phyloP scores from a whole-genome alignment of 257 asterid species.

The Oldenlandia corymbosa region DNA sequence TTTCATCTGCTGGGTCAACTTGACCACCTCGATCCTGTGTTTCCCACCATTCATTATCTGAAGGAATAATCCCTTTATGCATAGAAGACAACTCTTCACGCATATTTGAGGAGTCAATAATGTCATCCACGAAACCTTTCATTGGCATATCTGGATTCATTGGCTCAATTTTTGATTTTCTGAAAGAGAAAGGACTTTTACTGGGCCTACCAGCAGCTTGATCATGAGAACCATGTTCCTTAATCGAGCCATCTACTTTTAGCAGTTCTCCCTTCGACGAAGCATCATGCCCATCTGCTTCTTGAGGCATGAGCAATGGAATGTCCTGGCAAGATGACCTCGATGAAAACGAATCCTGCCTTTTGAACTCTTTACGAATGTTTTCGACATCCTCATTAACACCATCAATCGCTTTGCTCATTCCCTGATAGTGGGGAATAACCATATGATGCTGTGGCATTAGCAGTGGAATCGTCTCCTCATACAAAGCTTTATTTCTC shows the following conservation, averaged over 20 bases:
- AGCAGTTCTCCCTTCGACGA: conserved; percentile 39
- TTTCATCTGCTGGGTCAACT: conserved; percentile 74
- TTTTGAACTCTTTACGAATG: conserved; percentile 29
- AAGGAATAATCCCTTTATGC: conserved; percentile 38
- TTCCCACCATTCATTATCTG: conserved; percentile 85
- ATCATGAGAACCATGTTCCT: conserved; percentile 38
- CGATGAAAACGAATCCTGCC: conserved; percentile 56
- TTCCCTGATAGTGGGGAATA: conserved; percentile 92
- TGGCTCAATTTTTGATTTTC: conserved; percentile 62
- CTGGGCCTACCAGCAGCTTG: conserved; percentile 52
- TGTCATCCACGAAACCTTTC: conserved; percentile 89
- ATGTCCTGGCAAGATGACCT: conserved; percentile 72
- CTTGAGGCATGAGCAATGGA: conserved; percentile 93
- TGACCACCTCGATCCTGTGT: conserved; percentile 78
- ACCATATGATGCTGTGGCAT: conserved; percentile 99
- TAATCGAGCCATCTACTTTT: conserved; percentile 35
- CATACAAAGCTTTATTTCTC: conserved; percentile 90
- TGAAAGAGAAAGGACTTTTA: conserved; percentile 66
- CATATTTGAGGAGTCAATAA: conserved; percentile 28
- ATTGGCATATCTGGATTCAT: conserved; percentile 65
- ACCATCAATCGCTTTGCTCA: conserved; percentile 34
- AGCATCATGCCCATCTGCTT: conserved; percentile 56
- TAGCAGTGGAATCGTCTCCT: conserved; percentile 84
- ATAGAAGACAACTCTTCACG: conserved; percentile 47
- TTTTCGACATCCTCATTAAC: conserved; percentile 25